A percentile compares a stretch with the other conserved stretches of the same genome.
These are phyloP conservation scores for Colletotrichum eremochloae DNA, from an alignment of 2,329 filamentous ascomycete species.

Conservation along the genomic window DNA sequence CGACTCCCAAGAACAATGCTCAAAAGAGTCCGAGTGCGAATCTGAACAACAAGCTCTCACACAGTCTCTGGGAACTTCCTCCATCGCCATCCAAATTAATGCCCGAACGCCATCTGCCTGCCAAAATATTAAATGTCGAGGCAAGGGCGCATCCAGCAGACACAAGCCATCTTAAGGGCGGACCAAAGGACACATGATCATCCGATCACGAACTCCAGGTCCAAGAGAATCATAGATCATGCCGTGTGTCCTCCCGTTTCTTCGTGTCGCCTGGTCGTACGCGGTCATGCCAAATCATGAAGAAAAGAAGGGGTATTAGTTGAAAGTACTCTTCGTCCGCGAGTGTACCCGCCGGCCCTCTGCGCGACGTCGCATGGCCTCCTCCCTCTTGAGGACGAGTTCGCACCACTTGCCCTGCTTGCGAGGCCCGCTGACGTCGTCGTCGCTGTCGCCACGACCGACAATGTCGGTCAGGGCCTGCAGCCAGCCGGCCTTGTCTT, in stretches of 20 bases:
- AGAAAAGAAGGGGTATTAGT: conserved; percentile 49
- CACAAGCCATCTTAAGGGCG: conserved; percentile 29
- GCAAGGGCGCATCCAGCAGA: conserved; percentile 29
- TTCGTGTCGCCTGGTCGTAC: conserved; percentile 38
- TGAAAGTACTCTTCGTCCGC: conserved; percentile 70
- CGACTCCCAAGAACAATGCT: conserved; percentile 40
- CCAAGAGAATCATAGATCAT: conserved; percentile 43
- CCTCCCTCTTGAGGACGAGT: conserved; percentile 74
- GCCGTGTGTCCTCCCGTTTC: conserved; percentile 35
- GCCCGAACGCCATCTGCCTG: conserved; percentile 37
- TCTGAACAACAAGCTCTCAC: conserved; percentile 33
- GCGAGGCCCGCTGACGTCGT: conserved; percentile 57
- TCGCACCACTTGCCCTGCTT: conserved; percentile 75
- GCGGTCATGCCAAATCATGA: conserved; percentile 38
- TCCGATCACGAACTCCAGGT: conserved; percentile 42
- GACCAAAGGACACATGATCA: conserved; percentile 40
- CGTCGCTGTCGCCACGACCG: conserved; percentile 66
- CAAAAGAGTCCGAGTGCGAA: conserved; percentile 34
- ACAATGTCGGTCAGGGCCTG: conserved; percentile 82
- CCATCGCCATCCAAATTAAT: conserved; percentile 35
- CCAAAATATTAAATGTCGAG: conserved; percentile 39
- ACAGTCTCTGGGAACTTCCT: conserved; percentile 37
- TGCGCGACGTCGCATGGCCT: conserved; percentile 67
- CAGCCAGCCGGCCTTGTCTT: conserved; percentile 96
- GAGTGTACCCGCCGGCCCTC: conserved; percentile 66